Conservation (phyloP, 1,284 basidiomycete genomes). For the Sphaerobolus stellatus region DNA sequence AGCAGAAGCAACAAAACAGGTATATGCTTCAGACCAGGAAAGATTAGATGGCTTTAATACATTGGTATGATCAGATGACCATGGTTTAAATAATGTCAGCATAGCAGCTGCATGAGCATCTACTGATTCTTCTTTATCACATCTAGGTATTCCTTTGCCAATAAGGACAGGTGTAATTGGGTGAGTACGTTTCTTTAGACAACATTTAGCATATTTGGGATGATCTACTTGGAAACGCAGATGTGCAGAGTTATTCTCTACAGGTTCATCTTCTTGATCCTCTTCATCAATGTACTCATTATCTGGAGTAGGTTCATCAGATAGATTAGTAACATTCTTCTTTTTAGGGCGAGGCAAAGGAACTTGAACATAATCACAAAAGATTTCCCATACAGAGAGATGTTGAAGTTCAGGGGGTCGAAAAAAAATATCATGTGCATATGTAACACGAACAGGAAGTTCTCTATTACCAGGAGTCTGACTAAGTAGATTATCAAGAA, state of each 20-base stretch:
- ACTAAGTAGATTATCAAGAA: not conserved
- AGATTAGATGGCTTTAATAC: not conserved
- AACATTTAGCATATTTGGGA: not conserved
- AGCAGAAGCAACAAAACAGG: not conserved
- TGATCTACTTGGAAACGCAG: not conserved
- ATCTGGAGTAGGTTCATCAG: not conserved
- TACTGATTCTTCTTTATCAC: not conserved
- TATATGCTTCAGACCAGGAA: not conserved
- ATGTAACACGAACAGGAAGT: not conserved
- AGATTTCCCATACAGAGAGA: slow-evolving; percentile 1
- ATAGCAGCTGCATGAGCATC: not conserved
- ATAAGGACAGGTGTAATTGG: slow-evolving; percentile 1
- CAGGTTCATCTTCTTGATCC: not conserved
- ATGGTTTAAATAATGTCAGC: slow-evolving; percentile 6
- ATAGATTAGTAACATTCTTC: too few species aligned
- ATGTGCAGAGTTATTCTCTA: not conserved
- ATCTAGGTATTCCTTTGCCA: not conserved
- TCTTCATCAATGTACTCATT: not conserved
- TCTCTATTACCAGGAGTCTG: not conserved
- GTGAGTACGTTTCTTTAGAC: not conserved
- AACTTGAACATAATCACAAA: not conserved
- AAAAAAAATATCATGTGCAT: not conserved
- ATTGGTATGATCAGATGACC: not conserved
- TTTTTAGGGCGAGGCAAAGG: not conserved
- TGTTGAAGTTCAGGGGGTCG: not conserved